phyloP scores from a whole-genome alignment of 176 grass and related monocot species.

The Echinochloa phyllopogon region DNA sequence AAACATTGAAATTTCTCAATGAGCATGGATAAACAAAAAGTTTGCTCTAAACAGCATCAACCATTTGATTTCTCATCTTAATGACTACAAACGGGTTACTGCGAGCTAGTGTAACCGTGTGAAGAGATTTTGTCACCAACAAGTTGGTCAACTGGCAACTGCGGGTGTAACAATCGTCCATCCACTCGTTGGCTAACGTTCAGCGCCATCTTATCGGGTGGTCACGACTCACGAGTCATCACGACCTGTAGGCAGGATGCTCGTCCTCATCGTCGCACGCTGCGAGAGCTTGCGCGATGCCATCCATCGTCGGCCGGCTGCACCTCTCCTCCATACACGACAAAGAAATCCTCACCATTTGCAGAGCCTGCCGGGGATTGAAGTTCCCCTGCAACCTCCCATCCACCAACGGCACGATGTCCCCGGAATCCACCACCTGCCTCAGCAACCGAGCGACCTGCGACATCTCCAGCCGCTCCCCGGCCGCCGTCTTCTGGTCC shows the following conservation, averaged over 20 bases:
- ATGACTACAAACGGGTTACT: too few relatives aligned
- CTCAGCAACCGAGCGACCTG: conserved; percentile 30
- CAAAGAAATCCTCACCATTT: conserved; percentile 42
- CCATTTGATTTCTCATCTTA: too few relatives aligned
- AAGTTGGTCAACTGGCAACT: too few relatives aligned
- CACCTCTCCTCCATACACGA: conserved; percentile 44
- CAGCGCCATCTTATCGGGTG: too few relatives aligned
- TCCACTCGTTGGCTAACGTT: too few relatives aligned
- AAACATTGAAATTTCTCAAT: too few relatives aligned
- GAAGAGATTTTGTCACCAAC: too few relatives aligned
- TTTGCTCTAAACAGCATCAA: too few relatives aligned
- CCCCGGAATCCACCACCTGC: conserved; percentile 17
- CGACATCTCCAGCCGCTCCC: conserved; percentile 5
- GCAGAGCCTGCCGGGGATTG: conserved; percentile 39
- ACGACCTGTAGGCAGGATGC: neutral
- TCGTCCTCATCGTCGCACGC: conserved; percentile 7
- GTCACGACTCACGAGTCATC: too few relatives aligned
- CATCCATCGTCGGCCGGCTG: conserved; percentile 7
- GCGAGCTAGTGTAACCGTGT: too few relatives aligned
- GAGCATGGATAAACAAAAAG: too few relatives aligned
- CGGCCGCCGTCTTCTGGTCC: neutral
- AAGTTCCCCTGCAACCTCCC: conserved; percentile 32
- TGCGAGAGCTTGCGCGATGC: neutral
- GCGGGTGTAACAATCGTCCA: too few relatives aligned
- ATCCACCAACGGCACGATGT: conserved; percentile 44